Base-by-base conservation (phyloP, 306 rosid species). In the Echinosophora koreensis region DNA sequence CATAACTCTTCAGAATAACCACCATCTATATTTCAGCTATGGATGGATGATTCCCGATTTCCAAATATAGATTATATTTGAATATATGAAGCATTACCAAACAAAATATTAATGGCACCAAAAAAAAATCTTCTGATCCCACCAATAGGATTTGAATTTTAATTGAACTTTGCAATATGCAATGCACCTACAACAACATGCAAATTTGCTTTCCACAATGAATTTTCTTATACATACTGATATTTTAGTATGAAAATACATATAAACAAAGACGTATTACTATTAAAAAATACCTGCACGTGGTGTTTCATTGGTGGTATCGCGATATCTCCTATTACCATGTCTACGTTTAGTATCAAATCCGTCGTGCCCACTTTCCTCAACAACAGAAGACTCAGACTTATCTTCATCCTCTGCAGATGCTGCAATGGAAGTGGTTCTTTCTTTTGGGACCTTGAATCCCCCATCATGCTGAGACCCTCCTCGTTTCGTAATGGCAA, bases 381-480 rank as follows among this genome's bases (percentile, higher is more conserved):
- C 93, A 27, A 73, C 75, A 67, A 14, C 71, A 56, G 83, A 51
- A n/a, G 77, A 44, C 77, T 82, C 97, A 0, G 82, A 76, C 57
- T 66, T 82, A 52, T 88, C 92, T 68, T 87, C 97, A 69, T 95
- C 97, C 54, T 90, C 93, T 4, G 90, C 81, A 60, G 90, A 86
- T 49, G 97, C 87, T 15, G 84, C 89, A 85, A 88, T 82, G 35
- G 93, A 88, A 17, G 75, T 80, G 39, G 80, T 85, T 79, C 84
- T 90, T 58, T 88, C 93, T 82, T 85, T 88, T 0, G 97, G 97
- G 67, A 87, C 84, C 86, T 92, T 95, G 89, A 95, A 95, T 42
- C 87, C 88, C 56, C 74, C 86, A 17, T 84, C 89, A 66, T 10
- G 62, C 42, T 81, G 86, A 78, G 92, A 76, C 65, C 61, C 94